Evolutionary conservation across 192 early-diverging fungal species (phyloP), one percentile per base, ranked within the genome.

Genomic region (Rhizophagus prolifer): DNA sequence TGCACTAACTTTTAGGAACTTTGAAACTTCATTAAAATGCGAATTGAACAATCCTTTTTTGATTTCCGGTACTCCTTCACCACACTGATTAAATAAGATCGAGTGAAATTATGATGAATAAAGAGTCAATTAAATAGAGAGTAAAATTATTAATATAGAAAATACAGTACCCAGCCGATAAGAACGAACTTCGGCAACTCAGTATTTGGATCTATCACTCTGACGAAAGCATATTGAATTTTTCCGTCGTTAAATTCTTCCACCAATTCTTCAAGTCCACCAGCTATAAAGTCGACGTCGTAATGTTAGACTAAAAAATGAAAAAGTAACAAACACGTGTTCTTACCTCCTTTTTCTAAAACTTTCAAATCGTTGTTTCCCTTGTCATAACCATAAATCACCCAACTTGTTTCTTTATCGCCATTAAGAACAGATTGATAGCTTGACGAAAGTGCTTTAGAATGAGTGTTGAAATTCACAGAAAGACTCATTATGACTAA

Each of bases 191-290:
- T 98, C 68, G 91, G 86, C 23, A 98, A 85, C 46, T 88, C 85
- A 3, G 95, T 93, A 74, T 95, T 92, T 16, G 93, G 95, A 82
- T 98, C 97, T 50, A 84, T 81, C n/a, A 95, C 91, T 21, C 90
- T 85, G 4, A 83, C 90, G 86, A 94, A 95, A 13, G 94, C 96
- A 83, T 92, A 97, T 81, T 94, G 94, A 60, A 96, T 92, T 80
- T 95, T 95, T 59, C 91, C 89, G 74, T 95, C 95, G 64, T 90
- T 86, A 85, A 96, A 97, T 81, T 97, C 96, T 2, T 98, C 97
- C n/a, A 83, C 81, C 21, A 98, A 88, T 75, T 96, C 93, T 30
- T 95, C 95, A 9, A 97, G 87, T 1, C 90, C 93, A 47, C 86
- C 94, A 78, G 85, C 89, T 90, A 38, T 38, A 63, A 44, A 44